These are phyloP conservation scores for Salix dunnii DNA, from an alignment of 345 rosid species.

Conservation along the genomic window DNA sequence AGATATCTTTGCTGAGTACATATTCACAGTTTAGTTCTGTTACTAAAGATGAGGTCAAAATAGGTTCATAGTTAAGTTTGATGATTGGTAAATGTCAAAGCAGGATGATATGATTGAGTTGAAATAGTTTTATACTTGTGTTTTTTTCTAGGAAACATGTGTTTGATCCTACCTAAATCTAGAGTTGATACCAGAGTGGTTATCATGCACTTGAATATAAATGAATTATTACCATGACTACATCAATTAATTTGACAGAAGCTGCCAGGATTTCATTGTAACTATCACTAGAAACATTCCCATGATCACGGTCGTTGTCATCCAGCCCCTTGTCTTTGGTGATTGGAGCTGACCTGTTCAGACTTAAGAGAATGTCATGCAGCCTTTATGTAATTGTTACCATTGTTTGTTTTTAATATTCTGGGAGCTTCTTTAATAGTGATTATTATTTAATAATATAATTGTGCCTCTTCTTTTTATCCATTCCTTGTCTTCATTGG, in stretches of 20 bases:
- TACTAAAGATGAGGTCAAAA: not conserved
- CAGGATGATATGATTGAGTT: not conserved
- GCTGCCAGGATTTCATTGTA: not conserved
- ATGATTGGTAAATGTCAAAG: not conserved
- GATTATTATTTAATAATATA: not conserved
- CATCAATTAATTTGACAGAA: not conserved
- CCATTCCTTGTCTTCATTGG: not conserved
- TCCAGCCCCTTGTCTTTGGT: not conserved
- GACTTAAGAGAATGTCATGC: not conserved
- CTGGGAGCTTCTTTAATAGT: not conserved
- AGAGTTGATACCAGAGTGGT: not conserved
- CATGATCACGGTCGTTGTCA: not conserved
- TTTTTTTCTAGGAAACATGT: not conserved
- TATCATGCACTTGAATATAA: not conserved
- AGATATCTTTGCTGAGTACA: not conserved
- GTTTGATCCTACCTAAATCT: not conserved
- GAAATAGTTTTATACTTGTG: not conserved
- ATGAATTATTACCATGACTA: not conserved
- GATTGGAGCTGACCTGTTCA: not conserved
- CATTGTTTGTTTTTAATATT: not conserved
- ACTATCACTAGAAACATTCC: not conserved
- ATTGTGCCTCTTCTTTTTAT: not conserved
- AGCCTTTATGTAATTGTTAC: not conserved
- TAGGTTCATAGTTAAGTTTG: not conserved
- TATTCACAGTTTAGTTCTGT: not conserved